Evolutionary conservation across 163 green algal species (phyloP).

Genomic region (Scenedesmus sp.): DNA sequence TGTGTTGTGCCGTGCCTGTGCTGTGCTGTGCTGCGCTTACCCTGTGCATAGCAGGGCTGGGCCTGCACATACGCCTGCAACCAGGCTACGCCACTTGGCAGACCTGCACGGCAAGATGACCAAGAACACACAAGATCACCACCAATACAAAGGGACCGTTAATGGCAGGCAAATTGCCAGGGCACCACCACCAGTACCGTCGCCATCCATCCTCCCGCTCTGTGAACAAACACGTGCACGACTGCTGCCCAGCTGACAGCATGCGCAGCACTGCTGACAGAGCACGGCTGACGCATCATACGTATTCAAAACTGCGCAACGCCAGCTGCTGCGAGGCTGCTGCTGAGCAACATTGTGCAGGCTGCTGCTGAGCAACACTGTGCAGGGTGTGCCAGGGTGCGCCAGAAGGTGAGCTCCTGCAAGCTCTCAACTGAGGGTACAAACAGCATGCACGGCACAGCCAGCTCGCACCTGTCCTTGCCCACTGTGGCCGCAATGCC

Average conservation of each 20-base stretch:
- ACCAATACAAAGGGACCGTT: no score
- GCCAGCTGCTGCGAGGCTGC: not conserved
- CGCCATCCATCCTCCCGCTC: no score
- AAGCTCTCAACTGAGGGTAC: not conserved
- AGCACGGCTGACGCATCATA: not conserved
- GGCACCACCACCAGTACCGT: no score
- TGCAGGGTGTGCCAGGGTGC: not conserved
- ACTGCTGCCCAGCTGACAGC: not conserved
- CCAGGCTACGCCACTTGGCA: constrained; percentile 80
- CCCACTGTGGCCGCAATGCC: constrained; percentile 79
- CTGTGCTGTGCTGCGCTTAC: constrained; percentile 46
- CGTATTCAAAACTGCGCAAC: not conserved
- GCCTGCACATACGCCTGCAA: constrained; percentile 84
- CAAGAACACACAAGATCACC: not conserved
- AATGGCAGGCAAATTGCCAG: not conserved
- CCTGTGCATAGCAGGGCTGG: constrained; percentile 89
- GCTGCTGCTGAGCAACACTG: not conserved
- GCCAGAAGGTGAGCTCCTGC: constrained; percentile 7
- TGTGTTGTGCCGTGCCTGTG: constrained; percentile 3
- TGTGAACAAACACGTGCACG: no score
- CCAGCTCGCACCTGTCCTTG: constrained; percentile 71
- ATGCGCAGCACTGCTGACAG: not conserved
- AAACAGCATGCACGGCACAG: not conserved
- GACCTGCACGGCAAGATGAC: constrained; percentile 70
- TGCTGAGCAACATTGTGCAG: not conserved